Percentiles rank a stretch among this genome's conserved stretches.
Evolutionary conservation across 805 yeast genomes (phyloP).

Genomic region (Schwanniomyces vanrijiae): DNA sequence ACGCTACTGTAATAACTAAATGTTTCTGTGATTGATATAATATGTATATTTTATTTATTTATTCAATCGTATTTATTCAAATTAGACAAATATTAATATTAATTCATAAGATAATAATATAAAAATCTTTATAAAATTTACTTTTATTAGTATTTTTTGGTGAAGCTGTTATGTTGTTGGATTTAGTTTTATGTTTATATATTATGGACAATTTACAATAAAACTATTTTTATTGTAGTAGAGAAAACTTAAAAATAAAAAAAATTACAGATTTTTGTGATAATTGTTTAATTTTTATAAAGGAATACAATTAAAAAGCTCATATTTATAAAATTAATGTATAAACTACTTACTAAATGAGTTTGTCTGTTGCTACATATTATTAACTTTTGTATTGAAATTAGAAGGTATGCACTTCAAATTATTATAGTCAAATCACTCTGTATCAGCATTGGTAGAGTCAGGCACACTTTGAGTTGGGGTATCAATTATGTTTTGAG

Average conservation of each 20-base stretch:
- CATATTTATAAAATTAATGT: too few species aligned
- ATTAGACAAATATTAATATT: neutral
- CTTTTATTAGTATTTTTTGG: slow-evolving; percentile 30
- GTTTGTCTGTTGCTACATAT: too few species aligned
- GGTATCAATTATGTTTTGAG: neutral
- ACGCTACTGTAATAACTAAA: neutral
- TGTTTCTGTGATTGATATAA: neutral
- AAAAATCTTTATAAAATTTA: slow-evolving; percentile 10
- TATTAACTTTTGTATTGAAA: too few species aligned
- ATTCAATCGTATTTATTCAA: neutral
- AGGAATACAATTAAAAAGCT: too few species aligned
- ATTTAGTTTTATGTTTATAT: slow-evolving; percentile 30
- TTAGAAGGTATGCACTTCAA: too few species aligned
- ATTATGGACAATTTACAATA: slow-evolving; percentile 29
- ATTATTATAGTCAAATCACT: too few species aligned
- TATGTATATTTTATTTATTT: neutral
- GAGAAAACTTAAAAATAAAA: slow-evolving; percentile 31
- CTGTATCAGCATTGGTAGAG: neutral
- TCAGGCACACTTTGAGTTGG: neutral
- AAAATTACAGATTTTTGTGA: too few species aligned
- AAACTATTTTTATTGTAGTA: slow-evolving; percentile 26
- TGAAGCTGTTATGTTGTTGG: slow-evolving; percentile 32
- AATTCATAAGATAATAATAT: too few species aligned
- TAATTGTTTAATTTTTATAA: too few species aligned
- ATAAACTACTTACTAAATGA: too few species aligned